Percentiles rank a stretch among this genome's conserved stretches.
These are phyloP conservation scores for Corylus americana DNA, from an alignment of 306 rosid genomes.

Conservation along the genomic window DNA sequence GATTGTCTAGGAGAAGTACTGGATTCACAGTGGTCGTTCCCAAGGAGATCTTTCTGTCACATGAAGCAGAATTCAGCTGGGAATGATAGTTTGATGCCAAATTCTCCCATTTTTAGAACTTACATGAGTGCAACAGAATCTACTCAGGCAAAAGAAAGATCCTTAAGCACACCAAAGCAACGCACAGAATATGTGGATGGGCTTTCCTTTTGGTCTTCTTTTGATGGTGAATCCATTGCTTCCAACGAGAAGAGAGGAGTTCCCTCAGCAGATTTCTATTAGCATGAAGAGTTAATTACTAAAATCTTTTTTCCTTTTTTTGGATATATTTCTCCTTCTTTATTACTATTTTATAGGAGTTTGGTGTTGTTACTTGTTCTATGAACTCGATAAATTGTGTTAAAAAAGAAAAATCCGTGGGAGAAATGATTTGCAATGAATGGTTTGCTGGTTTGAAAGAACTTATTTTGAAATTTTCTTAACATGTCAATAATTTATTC, in stretches of 20 bases:
- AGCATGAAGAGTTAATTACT: neutral
- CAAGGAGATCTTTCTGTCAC: conserved; percentile 60
- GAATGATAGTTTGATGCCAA: conserved; percentile 42
- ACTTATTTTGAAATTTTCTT: neutral
- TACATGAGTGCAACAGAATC: conserved; percentile 62
- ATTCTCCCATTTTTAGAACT: conserved; percentile 56
- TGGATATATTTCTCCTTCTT: neutral
- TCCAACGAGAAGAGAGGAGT: conserved; percentile 21
- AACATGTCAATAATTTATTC: neutral
- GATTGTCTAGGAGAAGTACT: conserved; percentile 16
- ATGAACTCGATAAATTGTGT: neutral
- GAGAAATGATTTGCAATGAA: neutral
- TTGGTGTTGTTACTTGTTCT: neutral
- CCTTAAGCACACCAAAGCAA: conserved; percentile 70
- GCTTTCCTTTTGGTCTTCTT: conserved; percentile 38
- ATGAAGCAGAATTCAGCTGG: conserved; percentile 38
- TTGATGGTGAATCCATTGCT: conserved; percentile 36
- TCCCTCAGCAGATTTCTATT: conserved; percentile 17
- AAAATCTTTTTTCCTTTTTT: neutral
- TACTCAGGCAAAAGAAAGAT: conserved; percentile 60
- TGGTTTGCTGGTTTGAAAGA: neutral
- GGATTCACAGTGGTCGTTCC: conserved; percentile 37
- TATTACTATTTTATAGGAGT: neutral
- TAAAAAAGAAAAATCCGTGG: neutral
- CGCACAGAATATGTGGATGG: conserved; percentile 46